Conservation (phyloP, 2,329 filamentous ascomycete genomes). For the Sclerotinia borealis region DNA sequence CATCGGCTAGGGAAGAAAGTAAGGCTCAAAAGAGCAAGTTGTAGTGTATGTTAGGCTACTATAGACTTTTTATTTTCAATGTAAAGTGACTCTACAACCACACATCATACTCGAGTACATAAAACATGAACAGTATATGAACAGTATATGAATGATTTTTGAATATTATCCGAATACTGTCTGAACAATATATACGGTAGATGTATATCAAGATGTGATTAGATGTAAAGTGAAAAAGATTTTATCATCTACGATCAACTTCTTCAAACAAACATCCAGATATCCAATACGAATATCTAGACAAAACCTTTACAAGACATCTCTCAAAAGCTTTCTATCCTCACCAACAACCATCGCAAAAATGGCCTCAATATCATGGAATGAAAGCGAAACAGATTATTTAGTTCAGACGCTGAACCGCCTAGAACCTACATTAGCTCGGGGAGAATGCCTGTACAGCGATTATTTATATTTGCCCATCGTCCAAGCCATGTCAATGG, state of each 20-base stretch:
- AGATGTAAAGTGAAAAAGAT: not conserved
- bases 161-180: not conserved
- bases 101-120: too few relatives aligned
- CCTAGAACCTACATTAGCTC: too few relatives aligned
- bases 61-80: not conserved
- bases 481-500: too few relatives aligned
- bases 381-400: not conserved
- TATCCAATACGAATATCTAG: not conserved
- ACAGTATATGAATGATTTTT: not conserved
- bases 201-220: not conserved
- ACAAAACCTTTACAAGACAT: not conserved
- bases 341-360: not conserved
- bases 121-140: too few relatives aligned
- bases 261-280: not conserved
- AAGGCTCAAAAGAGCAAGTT: slow-evolving; percentile 12
- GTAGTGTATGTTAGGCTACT: not conserved
- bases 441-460: too few relatives aligned
- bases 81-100: too few relatives aligned
- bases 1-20: slow-evolving; percentile 5
- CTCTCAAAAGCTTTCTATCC: not conserved
- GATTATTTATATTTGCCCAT: too few relatives aligned
- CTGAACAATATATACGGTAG: not conserved
- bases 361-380: not conserved
- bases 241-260: not conserved
- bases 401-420: not conserved